Evolutionary conservation across 257 asterid species (phyloP).

Genomic region (Primulina tabacum): DNA sequence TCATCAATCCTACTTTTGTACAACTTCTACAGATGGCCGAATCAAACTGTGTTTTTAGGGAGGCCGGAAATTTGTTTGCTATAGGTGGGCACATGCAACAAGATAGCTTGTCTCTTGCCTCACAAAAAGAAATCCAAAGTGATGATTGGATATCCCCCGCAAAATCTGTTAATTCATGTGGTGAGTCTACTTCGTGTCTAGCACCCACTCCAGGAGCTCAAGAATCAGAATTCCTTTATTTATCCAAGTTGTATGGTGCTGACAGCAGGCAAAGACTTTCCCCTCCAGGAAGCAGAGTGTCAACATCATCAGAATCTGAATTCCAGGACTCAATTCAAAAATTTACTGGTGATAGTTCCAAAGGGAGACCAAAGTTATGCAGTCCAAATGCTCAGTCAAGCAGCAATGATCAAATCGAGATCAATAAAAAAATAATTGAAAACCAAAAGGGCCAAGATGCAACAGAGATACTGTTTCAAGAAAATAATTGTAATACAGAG

Average conservation of each 20-base stretch:
- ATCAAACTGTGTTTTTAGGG: not conserved
- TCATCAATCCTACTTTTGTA: conserved; percentile 20
- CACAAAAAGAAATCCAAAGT: conserved; percentile 10
- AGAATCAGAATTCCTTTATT: conserved; percentile 28
- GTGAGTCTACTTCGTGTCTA: conserved; percentile 25
- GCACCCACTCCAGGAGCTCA: conserved; percentile 35
- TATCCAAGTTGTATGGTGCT: conserved; percentile 22
- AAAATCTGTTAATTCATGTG: not conserved
- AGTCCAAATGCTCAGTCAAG: conserved; percentile 37
- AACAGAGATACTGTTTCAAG: conserved; percentile 32
- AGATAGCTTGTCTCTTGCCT: conserved; percentile 9
- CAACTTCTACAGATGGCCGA: not conserved
- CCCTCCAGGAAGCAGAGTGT: conserved; percentile 51
- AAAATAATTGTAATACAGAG: conserved; percentile 32
- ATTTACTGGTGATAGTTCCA: conserved; percentile 24
- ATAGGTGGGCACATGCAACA: conserved; percentile 13
- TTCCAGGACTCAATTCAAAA: conserved; percentile 39
- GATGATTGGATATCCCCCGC: not conserved
- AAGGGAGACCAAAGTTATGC: conserved; percentile 29
- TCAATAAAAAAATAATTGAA: conserved; percentile 22
- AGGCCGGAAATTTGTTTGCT: not conserved
- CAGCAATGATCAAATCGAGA: conserved; percentile 33
- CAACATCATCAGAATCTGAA: conserved; percentile 54
- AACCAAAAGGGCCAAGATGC: conserved; percentile 34
- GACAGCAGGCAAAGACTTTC: conserved; percentile 35